Evolutionary conservation across 164 flowering plant genomes (phyloP).

Genomic region (Magnolia officinalis): DNA sequence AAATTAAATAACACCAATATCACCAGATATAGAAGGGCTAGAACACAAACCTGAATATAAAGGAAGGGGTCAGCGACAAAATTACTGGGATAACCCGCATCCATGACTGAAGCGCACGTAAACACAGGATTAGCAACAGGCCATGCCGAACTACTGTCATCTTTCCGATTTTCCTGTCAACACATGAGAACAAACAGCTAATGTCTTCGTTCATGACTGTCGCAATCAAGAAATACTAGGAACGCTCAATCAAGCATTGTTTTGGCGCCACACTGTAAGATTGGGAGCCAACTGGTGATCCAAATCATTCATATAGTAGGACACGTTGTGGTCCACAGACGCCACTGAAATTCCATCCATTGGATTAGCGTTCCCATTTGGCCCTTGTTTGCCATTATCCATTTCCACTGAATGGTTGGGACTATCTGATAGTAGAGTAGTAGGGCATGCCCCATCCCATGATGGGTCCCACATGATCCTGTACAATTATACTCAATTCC

Average conservation of each 20-base stretch:
- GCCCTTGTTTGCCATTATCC: too few species aligned
- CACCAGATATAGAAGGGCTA: neutral
- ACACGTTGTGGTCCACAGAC: neutral
- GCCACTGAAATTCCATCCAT: neutral
- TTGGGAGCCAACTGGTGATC: neutral
- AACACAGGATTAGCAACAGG: constrained; percentile 67
- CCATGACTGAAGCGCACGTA: constrained; percentile 40
- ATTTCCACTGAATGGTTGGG: too few species aligned
- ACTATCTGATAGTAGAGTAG: neutral
- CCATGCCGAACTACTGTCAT: constrained; percentile 60
- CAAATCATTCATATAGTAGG: neutral
- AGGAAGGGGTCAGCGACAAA: constrained; percentile 82
- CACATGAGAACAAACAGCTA: neutral
- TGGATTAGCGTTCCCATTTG: too few species aligned
- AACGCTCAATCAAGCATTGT: neutral
- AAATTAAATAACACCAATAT: neutral
- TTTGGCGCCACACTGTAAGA: too few species aligned
- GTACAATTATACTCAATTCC: neutral
- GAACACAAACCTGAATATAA: constrained; percentile 51
- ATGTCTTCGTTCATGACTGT: neutral
- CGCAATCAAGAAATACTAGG: neutral
- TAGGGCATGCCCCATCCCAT: neutral
- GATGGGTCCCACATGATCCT: neutral
- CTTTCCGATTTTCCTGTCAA: constrained; percentile 7
- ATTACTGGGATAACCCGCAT: constrained; percentile 33